phyloP scores from a whole-genome alignment of 345 rosid species.

The Anacardium occidentale region DNA sequence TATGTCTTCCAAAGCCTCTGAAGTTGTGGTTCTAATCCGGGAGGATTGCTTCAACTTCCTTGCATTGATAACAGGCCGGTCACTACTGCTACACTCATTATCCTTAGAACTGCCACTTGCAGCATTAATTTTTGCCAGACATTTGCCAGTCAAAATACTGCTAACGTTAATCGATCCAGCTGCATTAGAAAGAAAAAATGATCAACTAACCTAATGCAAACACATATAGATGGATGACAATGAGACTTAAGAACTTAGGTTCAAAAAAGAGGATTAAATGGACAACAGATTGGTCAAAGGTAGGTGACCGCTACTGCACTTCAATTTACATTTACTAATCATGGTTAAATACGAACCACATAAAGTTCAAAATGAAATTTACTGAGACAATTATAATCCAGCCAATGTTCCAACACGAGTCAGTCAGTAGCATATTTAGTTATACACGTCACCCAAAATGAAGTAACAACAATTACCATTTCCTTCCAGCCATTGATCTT shows the following conservation, averaged over 20 bases:
- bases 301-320: background rate
- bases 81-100: slow-evolving; percentile 44
- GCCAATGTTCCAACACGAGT: background rate
- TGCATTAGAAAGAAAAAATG: slow-evolving; percentile 32
- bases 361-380: slow-evolving; percentile 1
- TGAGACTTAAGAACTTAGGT: background rate
- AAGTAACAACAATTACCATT: slow-evolving; percentile 48
- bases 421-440: background rate
- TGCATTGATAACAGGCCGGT: slow-evolving; percentile 20
- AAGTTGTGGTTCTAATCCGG: slow-evolving; percentile 54
- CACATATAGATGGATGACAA: background rate
- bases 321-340: background rate
- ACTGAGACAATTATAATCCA: background rate
- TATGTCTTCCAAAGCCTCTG: slow-evolving; percentile 86
- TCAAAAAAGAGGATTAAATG: background rate
- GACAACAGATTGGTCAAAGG: background rate
- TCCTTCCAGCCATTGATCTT: slow-evolving; percentile 89
- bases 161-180: slow-evolving; percentile 91
- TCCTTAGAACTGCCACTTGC: slow-evolving; percentile 52
- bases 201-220: background rate
- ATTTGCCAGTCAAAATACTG: slow-evolving; percentile 93
- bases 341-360: background rate
- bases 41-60: slow-evolving; percentile 26
- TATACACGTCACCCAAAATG: slow-evolving; percentile 4
- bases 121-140: slow-evolving; percentile 80